Percentiles rank a stretch among this genome's conserved stretches.
Conservation (phyloP, 1,284 basidiomycete genomes). For the Laetiporus sulphureus region DNA sequence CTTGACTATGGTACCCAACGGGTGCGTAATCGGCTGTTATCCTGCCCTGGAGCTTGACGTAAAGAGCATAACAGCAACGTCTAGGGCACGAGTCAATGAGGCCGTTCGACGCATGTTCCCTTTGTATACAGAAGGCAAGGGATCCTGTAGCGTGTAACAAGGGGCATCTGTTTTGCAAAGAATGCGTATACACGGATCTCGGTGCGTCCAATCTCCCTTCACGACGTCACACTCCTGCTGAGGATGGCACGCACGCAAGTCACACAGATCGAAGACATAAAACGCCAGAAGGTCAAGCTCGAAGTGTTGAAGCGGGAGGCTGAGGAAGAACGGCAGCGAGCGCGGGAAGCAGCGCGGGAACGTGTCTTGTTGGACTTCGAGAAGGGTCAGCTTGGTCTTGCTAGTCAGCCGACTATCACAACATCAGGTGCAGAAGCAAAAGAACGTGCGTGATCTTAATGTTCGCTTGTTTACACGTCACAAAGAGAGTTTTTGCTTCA, state of each 20-base stretch:
- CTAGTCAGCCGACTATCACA: conserved; percentile 32
- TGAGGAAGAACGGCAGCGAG: conserved; percentile 62
- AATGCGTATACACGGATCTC: conserved; percentile 76
- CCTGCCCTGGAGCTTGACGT: conserved; percentile 3
- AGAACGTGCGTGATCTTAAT: conserved; percentile 27
- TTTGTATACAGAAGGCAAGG: conserved; percentile 75
- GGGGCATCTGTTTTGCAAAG: conserved; percentile 89
- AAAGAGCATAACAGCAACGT: conserved; percentile 51
- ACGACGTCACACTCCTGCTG: background rate
- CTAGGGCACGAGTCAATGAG: conserved; percentile 89
- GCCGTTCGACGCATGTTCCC: conserved; percentile 78
- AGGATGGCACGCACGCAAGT: conserved; percentile 39
- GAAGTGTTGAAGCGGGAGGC: conserved; percentile 70
- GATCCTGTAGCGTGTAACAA: conserved; percentile 78
- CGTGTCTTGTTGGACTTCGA: conserved; percentile 86
- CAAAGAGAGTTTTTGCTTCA: conserved; percentile 15
- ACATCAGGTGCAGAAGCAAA: conserved; percentile 29
- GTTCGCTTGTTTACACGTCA: background rate
- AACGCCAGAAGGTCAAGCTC: conserved; percentile 73
- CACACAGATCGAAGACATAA: conserved; percentile 86
- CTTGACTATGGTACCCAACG: conserved; percentile 77
- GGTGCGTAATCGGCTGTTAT: conserved; percentile 31
- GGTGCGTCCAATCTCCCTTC: conserved; percentile 35
- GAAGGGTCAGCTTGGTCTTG: conserved; percentile 67
- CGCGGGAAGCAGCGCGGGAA: conserved; percentile 69